Base-by-base conservation (phyloP, 192 early-diverging fungal genomes). In the Backusella sp. region DNA sequence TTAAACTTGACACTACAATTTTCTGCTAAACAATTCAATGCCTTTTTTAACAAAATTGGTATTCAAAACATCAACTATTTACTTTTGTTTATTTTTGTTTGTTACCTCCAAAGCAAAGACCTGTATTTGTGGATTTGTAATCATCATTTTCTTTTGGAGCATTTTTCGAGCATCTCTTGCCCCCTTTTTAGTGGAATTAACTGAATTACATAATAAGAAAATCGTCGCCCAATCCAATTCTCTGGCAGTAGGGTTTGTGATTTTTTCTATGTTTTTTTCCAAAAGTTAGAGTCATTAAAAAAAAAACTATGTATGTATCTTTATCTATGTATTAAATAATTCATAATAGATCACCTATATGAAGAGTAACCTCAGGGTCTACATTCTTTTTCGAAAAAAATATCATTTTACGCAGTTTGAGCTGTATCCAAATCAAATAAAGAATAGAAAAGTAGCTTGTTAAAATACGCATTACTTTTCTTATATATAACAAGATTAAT, bases 141-240 rank as follows among this genome's bases (percentile, higher is more conserved):
- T 28, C 6, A 79, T 34, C 70, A 76, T 79, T 30, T 83, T 83
- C 72, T 75, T 83, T 44, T 83, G 82, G 9, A 83, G 73, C 0
- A 75, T 53, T 46, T 83, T 83, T 34, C 82, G 59, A 19, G 82
- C 82, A 66, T 83, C 82, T 72, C 79, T 83, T 36, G 77, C 82
- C 15, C 82, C 82, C 32, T 68, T 67, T 17, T 83, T 78, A 30
- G 82, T 70, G 2, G 46, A 70, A 26, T 79, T 77, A 19, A 83
- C 59, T 5, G 62, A 59, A 34, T 79, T 69, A 62, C 82, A 79
- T 17, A 83, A 73, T 36, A 74, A 49, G 44, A 79, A 74, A 15
- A 77, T 59, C 7, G 79, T 36, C 9, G 75, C 46, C 82, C 78
- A 83, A 70, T 83, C 82, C 41, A 79, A n/a, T 28, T 79, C 82